Evolutionary conservation across 176 grass and related monocot genomes (phyloP), one percentile per base, ranked within the genome.

Genomic region (Bromus sterilis): DNA sequence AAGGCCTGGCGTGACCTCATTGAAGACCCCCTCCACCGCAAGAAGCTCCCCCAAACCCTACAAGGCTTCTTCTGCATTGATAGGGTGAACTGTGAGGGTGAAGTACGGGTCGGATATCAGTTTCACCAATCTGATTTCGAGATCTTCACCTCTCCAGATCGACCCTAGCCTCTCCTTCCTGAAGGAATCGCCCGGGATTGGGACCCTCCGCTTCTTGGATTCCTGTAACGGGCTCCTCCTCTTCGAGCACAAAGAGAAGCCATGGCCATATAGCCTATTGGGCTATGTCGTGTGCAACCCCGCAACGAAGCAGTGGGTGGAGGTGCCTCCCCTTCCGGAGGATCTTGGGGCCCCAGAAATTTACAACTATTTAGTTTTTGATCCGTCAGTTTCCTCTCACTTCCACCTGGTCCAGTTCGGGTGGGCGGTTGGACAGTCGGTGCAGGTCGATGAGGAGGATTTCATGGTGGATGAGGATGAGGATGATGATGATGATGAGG

Each of bases 171-270:
- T 77, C 56, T 0, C 4, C 14, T 77, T 61, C 35, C 23, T 77
- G 6, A 77, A 61, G 55, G 18, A 29, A 15, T 24, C 6, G 55
- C 75, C 32, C 25, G 13, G 48, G 48, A 51, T 51, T 21, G 48
- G 48, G 48, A 51, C 18, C 21, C 48, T 51, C 18, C 0, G 4
- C 55, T 56, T 77, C 55, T 18, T 4, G 23, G 55, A 3, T 0
- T 77, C 55, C 35, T 77, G 56, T 36, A 41, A 60, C 18, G 75
- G 75, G n/a, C 56, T 77, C 24, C 75, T 77, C 75, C 75, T 77
- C 55, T 77, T 77, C 11, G 6, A 3, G 4, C 75, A 42, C 36
- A 8, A 51, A 51, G 0, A 1, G 48, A 3, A 20, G 48, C 5
- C 15, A 48, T 6, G 44, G 44, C 44, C 44, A 18, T 49, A 49